Base-by-base conservation (phyloP, 2,329 filamentous ascomycete genomes). In the Lasiodiplodia gonubiensis region DNA sequence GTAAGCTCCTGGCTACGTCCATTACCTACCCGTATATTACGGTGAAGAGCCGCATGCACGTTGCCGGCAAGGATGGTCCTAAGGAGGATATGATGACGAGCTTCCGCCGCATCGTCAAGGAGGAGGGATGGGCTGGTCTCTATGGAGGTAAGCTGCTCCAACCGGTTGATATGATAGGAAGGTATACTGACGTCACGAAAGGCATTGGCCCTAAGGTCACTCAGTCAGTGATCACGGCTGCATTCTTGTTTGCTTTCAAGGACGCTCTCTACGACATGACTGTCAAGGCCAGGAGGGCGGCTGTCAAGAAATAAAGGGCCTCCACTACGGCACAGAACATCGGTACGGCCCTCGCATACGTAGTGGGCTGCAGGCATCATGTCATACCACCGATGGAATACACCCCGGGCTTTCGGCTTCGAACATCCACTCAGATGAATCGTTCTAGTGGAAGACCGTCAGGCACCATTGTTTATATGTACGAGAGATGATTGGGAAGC, bases 21-120 rank as follows among this genome's bases (percentile, higher is more conserved):
- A 92, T 98, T 75, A 99, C 95, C 6, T 99, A 99, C 80, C 95
- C 95, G 12, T 99, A 99, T 79, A 98, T 99, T 79, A 99, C 95
- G 4, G 91, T 99, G 75, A 99, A 99, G 89, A 97, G 93, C 81
- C 89, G 93, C 78, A 97, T 97, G 89, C 95, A 99, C 79, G 93
- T 99, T 69, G 93, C 94, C 33, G 89, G 86, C 70, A 89, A 88
- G 74, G 89, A 89, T 70, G 86, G 87, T n/a, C 89, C 89, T 70
- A 91, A 91, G 80, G 91, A 96, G 81, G 91, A 90, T 72, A 91
- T 97, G 86, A 85, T 89, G 64, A 86, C 89, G 71, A 92, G 89
- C 55, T 86, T 99, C 76, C 89, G 86, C 76, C 87, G 90, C 69
- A 94, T 98, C 69, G 86, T 97, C 69, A 86, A 83, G 71, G 92